A percentile compares a stretch with the other conserved stretches of the same genome.
phyloP scores from a whole-genome alignment of 805 yeast genomes.

The Metschnikowia rubicola region DNA sequence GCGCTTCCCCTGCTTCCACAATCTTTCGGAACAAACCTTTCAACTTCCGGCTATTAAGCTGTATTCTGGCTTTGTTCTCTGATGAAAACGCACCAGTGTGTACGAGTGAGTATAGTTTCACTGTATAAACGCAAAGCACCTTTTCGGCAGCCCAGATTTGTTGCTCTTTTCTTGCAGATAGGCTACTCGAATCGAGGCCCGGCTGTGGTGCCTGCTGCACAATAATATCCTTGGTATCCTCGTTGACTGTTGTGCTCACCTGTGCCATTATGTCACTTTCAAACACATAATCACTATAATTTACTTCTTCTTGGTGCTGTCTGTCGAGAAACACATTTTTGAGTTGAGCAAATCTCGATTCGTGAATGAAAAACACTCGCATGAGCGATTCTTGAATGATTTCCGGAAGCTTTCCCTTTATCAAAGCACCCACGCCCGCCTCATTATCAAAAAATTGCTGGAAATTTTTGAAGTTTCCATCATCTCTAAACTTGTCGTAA shows the following conservation, averaged over 20 bases:
- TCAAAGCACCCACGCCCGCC: slow-evolving; percentile 17
- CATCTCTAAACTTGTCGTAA: slow-evolving; percentile 25
- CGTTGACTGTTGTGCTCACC: too few species aligned
- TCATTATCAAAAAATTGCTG: slow-evolving; percentile 29
- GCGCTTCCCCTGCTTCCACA: neutral
- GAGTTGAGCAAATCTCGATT: slow-evolving; percentile 40
- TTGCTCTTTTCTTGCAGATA: neutral
- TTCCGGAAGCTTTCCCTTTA: slow-evolving; percentile 24
- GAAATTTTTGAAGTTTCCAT: slow-evolving; percentile 25
- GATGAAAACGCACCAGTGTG: slow-evolving; percentile 31
- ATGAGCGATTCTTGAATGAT: slow-evolving; percentile 31
- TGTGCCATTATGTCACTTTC: neutral
- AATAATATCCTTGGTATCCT: too few species aligned
- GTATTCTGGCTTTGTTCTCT: slow-evolving; percentile 28
- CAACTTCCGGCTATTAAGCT: slow-evolving; percentile 32
- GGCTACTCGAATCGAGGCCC: too few species aligned
- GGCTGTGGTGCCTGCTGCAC: too few species aligned
- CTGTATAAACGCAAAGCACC: slow-evolving; percentile 38
- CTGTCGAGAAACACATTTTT: slow-evolving; percentile 45
- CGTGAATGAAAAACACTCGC: slow-evolving; percentile 47
- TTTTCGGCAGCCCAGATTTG: slow-evolving; percentile 38
- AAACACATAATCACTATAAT: slow-evolving; percentile 25
- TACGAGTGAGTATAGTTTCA: slow-evolving; percentile 36
- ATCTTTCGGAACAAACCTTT: slow-evolving; percentile 29
- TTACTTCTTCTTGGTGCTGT: slow-evolving; percentile 50